phyloP scores from a whole-genome alignment of 345 rosid genomes.

The Acer negundo region DNA sequence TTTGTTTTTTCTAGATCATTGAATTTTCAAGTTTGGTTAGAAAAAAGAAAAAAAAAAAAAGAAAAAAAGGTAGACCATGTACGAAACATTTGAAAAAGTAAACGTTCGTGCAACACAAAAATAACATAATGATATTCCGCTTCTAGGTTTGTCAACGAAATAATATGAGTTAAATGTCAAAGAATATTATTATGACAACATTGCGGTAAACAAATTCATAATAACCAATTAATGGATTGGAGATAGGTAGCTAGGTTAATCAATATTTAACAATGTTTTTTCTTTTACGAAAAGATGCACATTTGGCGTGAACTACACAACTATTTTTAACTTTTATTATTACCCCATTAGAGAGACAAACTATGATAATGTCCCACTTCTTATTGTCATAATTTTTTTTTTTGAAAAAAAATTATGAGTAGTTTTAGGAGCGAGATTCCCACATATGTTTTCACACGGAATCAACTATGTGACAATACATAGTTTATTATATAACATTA shows the following conservation, averaged over 20 bases:
- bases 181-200: not conserved
- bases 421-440: too few species aligned
- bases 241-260: not conserved
- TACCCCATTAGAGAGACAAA: conserved; percentile 9
- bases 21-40: not conserved
- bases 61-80: not conserved
- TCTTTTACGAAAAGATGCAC: not conserved
- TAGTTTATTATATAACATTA: too few species aligned
- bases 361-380: not conserved
- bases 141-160: not conserved
- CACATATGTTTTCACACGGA: too few species aligned
- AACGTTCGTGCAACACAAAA: not conserved
- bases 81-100: not conserved
- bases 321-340: not conserved
- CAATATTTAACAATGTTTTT: not conserved
- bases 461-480: too few species aligned
- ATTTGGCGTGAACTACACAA: not conserved
- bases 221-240: not conserved
- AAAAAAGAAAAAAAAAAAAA: too few species aligned
- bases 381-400: not conserved
- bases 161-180: not conserved
- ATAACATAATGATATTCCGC: not conserved
- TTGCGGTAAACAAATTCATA: not conserved
- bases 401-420: too few species aligned
- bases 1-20: not conserved